Percentiles rank a stretch among this genome's conserved stretches.
Conservation (phyloP, 805 yeast genomes). For the Wickerhamiella nectarea region DNA sequence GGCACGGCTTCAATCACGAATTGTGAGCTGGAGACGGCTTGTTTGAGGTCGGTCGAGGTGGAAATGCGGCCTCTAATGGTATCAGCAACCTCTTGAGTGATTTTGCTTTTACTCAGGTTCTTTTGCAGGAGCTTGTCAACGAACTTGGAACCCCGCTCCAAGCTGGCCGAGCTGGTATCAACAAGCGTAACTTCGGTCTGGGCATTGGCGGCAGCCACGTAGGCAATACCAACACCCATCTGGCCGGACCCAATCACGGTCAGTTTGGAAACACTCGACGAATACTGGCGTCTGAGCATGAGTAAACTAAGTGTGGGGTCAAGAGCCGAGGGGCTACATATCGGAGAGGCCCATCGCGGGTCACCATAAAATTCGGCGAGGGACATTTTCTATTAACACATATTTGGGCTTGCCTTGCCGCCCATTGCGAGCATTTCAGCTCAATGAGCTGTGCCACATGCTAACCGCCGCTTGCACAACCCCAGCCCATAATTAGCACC, state of each 20-base stretch:
- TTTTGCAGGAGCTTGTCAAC: slow-evolving; percentile 28
- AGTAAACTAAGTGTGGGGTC: not conserved
- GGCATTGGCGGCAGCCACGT: slow-evolving; percentile 30
- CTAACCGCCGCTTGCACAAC: too few species aligned
- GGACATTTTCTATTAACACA: too few species aligned
- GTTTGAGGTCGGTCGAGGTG: slow-evolving; percentile 17
- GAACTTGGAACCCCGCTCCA: slow-evolving; percentile 25
- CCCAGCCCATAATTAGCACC: too few species aligned
- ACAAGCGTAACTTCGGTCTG: slow-evolving; percentile 26
- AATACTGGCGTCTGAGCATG: not conserved
- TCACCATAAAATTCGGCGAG: too few species aligned
- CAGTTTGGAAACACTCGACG: slow-evolving; percentile 8
- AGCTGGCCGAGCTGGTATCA: slow-evolving; percentile 25
- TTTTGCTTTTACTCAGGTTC: slow-evolving; percentile 27
- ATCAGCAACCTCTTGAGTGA: slow-evolving; percentile 24
- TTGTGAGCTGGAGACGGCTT: slow-evolving; percentile 24
- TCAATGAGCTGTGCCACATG: too few species aligned
- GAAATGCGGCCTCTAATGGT: slow-evolving; percentile 23
- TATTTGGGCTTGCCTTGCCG: too few species aligned
- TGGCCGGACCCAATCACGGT: slow-evolving; percentile 34
- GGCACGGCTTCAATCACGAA: slow-evolving; percentile 34
- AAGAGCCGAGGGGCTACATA: too few species aligned
- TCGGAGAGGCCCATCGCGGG: too few species aligned
- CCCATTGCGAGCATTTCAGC: too few species aligned
- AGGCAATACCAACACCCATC: slow-evolving; percentile 34